Evolutionary conservation across 441 rosid species (phyloP), one percentile per base, ranked within the genome.

Genomic region (Biscutella laevigata): DNA sequence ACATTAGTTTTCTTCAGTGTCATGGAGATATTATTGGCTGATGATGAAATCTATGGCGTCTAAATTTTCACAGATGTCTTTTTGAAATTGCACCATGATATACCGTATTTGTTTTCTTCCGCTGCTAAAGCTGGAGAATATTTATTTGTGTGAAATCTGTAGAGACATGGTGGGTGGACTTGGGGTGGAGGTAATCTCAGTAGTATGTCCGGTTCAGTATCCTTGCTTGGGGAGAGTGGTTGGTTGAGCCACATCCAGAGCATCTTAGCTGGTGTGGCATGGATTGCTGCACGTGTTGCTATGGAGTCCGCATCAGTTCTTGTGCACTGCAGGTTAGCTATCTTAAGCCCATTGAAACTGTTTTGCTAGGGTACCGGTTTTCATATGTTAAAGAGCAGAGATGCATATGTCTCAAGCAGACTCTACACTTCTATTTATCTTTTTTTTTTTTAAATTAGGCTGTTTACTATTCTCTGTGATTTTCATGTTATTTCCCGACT

Each of bases 171-270:
- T 57, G 97, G 88, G 60, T 85, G 94, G 94, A 84, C 86, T 6
- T 94, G 99, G 99, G 92, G 97, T 61, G 94, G 99, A 57, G 96
- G 97, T 62, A 82, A 94, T 71, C 95, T 94, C 48, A 94, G 97
- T 71, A 94, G 97, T 71, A 94, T 94, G 99, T 94, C 99, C 65
- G 99, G 97, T 62, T 94, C 99, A 67, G 99, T 94, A 54, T 81
- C 99, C 45, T 78, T 95, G 41, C 91, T 89, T 14, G 99, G 99
- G 57, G 97, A 94, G 39, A 87, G 91, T 74, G 96, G 96, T 71
- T 94, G 99, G 99, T 75, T 94, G 70, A 84, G 74, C 71, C 99
- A 94, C 74, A 79, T 94, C 48, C 99, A 94, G 72, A 87, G 79
- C 71, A 75, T 94, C 65, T 77, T 94, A 77, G 97, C 99, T 73